Base-by-base conservation (phyloP, 2,329 filamentous ascomycete genomes). In the Paracoccidioides lutzii region DNA sequence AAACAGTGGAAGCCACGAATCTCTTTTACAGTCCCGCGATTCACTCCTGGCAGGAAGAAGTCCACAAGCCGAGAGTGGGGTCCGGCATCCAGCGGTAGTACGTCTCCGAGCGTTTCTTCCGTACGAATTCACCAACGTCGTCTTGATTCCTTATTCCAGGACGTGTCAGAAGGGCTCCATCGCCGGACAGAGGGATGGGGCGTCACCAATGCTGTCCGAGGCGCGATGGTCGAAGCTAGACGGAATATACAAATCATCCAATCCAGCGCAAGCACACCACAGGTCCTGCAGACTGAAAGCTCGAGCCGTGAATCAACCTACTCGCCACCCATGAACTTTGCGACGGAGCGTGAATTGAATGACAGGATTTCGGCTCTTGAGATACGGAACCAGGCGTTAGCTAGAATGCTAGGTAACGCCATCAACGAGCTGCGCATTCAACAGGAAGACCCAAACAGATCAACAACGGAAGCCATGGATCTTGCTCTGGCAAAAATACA, bases 171-270 rank as follows among this genome's bases (percentile, higher is more conserved):
- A 56, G 73, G 73, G 10, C 66, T 77, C 5, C 74, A 76, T 57
- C 72, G 69, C 45, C 73, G 73, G 5, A 74, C 75, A 7, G 75
- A 77, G 61, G 65, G 69, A 4, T 77, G 75, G 75, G 73, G 73
- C 4, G 74, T 77, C 32, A 70, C 73, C 9, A 76, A 75, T 60
- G 74, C 71, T 43, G 71, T 77, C 12, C 71, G 74, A 56, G 75
- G 74, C 10, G 75, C 75, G 28, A 71, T 76, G 45, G 73, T 64
- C 22, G 74, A 76, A 63, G 73, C 73, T 12, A 68, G 71, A 51
- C 71, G 67, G 52, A 76, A 75, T 56, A 73, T 77, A 63, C 72
- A 76, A 60, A 69, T 68, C 40, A 69, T 76, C 46, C 70, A 76
- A 53, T 67, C 71, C 9, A 70, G 70, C 48, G 65, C 67, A 9